Evolutionary conservation across 192 early-diverging fungal species (phyloP).

Genomic region (Entophlyctis luteolus): DNA sequence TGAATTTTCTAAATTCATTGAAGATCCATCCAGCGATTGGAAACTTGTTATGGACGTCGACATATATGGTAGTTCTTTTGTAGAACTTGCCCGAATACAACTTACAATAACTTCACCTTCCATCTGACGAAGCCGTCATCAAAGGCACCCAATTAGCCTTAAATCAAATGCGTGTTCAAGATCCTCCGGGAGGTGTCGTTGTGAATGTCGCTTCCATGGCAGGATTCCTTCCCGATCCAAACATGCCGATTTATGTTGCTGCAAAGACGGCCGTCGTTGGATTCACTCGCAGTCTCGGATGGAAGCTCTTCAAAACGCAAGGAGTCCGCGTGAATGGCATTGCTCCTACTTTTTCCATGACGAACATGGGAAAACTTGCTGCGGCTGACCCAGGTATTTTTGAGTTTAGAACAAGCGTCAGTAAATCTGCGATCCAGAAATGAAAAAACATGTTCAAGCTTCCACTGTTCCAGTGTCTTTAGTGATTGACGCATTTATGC

Average conservation of each 20-base stretch:
- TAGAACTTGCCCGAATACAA: conserved; percentile 14
- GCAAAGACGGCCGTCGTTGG: conserved; percentile 70
- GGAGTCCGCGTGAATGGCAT: conserved; percentile 40
- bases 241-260: conserved; percentile 68
- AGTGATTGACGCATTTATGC: conserved; percentile 48
- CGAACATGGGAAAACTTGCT: conserved; percentile 22
- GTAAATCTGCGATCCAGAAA: background rate
- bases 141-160: conserved; percentile 71
- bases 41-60: conserved; percentile 69
- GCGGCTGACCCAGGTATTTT: background rate
- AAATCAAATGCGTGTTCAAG: conserved; percentile 46
- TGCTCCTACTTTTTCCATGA: conserved; percentile 36
- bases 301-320: conserved; percentile 22
- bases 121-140: conserved; percentile 60
- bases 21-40: conserved; percentile 39
- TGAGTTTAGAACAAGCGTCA: background rate
- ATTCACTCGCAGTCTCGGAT: conserved; percentile 40
- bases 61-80: conserved; percentile 60
- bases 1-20: conserved; percentile 19
- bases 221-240: conserved; percentile 46
- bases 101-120: no score
- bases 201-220: conserved; percentile 76
- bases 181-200: conserved; percentile 58
- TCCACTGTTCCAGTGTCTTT: conserved; percentile 34
- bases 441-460: background rate